Base-by-base conservation (phyloP, 305 asterid genomes). In the Fraxinus ornus region DNA sequence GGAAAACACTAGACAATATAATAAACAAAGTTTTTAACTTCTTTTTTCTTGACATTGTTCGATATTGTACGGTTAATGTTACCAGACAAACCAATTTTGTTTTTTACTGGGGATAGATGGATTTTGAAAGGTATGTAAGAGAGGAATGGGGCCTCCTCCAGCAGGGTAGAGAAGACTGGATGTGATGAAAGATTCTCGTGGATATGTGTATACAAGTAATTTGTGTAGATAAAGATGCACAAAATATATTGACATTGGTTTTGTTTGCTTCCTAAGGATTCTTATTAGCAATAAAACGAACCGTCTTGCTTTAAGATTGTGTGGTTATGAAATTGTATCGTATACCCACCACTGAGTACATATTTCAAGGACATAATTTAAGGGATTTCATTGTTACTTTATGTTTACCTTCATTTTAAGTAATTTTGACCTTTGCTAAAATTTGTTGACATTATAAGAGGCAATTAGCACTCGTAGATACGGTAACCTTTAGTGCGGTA, bases 121-220 rank as follows among this genome's bases (percentile, higher is more conserved):
- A 66, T 74, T 72, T 83, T 74, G 85, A 80, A 35, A 83, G 84
- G 86, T 55, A 76, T 33, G 8, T 13, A 60, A 77, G 86, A 66
- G 78, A 62, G 82, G 77, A 62, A 73, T 83, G 89, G 91, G 91
- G 21, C 88, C 80, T 80, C 82, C 26, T 79, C 83, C 60, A 85
- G 88, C 86, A 82, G 84, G 84, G 88, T 83, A 82, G 87, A 85
- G 85, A 78, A 66, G 90, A 82, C 49, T 83, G 79, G 86, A 82
- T 85, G 86, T 78, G 89, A 85, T 83, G 86, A 85, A 83, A 85
- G 90, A 86, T 86, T 86, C 87, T 83, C 81, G 81, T 86, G 85
- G 86, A 86, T 85, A 79, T 17, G 55, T 44, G 49, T 39, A 24
- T 24, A 5, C 3, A 13, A 49, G 10, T 55, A 55, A 55, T 55